Percentiles rank a stretch among this genome's conserved stretches.
phyloP scores from a whole-genome alignment of 352 stramenopile genomes.

The Pythium aquatile region DNA sequence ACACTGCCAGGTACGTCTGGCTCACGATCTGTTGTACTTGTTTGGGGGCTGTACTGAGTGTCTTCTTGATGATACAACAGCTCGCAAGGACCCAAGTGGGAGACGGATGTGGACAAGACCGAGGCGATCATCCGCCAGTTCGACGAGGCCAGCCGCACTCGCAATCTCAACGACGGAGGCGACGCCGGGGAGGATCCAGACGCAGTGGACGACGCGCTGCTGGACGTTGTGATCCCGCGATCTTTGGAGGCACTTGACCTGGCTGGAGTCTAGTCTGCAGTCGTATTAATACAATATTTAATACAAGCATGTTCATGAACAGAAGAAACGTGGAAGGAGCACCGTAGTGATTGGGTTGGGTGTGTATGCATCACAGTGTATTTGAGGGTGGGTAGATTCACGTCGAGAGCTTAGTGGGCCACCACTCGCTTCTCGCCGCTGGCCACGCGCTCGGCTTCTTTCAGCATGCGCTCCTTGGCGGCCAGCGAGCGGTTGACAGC shows the following conservation, averaged over 20 bases:
- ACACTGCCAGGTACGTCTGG: conserved; percentile 29
- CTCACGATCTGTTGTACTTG: background rate
- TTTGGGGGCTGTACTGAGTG: too few species aligned
- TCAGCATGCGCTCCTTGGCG: conserved; percentile 48
- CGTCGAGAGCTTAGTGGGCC: conserved; percentile 15
- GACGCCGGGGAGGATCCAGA: conserved; percentile 61
- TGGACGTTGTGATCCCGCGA: conserved; percentile 66
- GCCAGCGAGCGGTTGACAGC: conserved; percentile 85
- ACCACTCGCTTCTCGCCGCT: conserved; percentile 11
- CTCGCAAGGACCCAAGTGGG: conserved; percentile 56
- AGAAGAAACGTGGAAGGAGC: background rate
- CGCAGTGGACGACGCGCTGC: conserved; percentile 53
- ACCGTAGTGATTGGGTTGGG: background rate
- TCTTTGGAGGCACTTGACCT: conserved; percentile 80
- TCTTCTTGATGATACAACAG: conserved; percentile 15
- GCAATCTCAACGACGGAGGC: conserved; percentile 45
- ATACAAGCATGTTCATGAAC: background rate
- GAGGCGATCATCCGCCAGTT: conserved; percentile 81
- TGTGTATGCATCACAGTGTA: conserved; percentile 6
- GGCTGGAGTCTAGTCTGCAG: conserved; percentile 44
- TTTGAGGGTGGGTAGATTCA: background rate
- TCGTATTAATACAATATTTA: background rate
- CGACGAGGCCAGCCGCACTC: conserved; percentile 71
- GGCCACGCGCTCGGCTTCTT: conserved; percentile 6
- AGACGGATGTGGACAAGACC: conserved; percentile 79